Evolutionary conservation across 495 filamentous ascomycete genomes (phyloP).

Genomic region (Echria macrotheca): DNA sequence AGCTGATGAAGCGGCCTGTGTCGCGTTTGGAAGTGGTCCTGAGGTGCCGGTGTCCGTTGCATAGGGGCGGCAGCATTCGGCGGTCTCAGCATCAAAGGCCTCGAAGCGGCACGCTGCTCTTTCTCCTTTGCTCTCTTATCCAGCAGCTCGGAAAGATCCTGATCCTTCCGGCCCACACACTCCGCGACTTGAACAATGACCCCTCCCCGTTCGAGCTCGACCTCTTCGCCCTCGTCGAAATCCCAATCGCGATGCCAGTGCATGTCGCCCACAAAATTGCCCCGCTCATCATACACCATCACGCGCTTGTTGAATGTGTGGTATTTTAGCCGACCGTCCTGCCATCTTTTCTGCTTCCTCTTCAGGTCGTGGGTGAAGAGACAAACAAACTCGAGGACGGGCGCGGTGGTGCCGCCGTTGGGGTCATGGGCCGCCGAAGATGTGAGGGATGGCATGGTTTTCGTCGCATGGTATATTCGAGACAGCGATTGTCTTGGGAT

Average conservation of each 20-base stretch:
- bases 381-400: slow-evolving; percentile 73
- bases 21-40: slow-evolving; percentile 30
- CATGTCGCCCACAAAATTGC: slow-evolving; percentile 77
- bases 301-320: slow-evolving; percentile 88
- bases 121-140: slow-evolving; percentile 56
- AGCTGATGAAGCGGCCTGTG: slow-evolving; percentile 42
- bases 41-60: background rate
- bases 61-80: slow-evolving; percentile 9
- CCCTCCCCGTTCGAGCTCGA: slow-evolving; percentile 68
- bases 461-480: background rate
- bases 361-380: slow-evolving; percentile 81
- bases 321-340: slow-evolving; percentile 80
- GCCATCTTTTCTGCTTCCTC: slow-evolving; percentile 86
- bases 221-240: slow-evolving; percentile 70
- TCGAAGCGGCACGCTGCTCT: slow-evolving; percentile 36
- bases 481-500: no score
- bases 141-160: slow-evolving; percentile 68
- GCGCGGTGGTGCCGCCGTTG: slow-evolving; percentile 38
- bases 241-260: slow-evolving; percentile 67
- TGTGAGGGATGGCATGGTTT: slow-evolving; percentile 17
- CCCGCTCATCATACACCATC: slow-evolving; percentile 81
- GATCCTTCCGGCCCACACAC: slow-evolving; percentile 60
- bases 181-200: slow-evolving; percentile 76
- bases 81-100: slow-evolving; percentile 16
- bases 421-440: slow-evolving; percentile 10